These are phyloP conservation scores for Lactifluus pinguis DNA, from an alignment of 768 basidiomycete genomes.

Conservation along the genomic window DNA sequence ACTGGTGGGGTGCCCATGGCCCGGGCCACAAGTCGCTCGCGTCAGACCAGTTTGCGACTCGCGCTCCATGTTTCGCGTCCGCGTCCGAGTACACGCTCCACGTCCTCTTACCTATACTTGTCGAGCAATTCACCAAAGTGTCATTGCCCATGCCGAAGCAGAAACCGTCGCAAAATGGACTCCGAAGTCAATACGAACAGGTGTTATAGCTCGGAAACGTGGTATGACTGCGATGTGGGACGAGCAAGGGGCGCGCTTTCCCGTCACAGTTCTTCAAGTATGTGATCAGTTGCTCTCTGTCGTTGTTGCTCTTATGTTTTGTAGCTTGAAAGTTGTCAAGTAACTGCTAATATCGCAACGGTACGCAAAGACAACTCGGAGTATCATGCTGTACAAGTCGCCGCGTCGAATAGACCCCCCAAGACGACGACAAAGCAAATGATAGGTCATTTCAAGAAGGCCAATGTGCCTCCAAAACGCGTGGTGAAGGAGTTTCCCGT, in stretches of 20 bases:
- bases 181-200: constrained; percentile 78
- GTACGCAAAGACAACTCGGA: constrained; percentile 56
- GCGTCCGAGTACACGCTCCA: constrained; percentile 39
- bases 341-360: constrained; percentile 67
- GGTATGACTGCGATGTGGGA: constrained; percentile 96
- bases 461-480: constrained; percentile 72
- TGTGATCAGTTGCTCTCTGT: constrained; percentile 16
- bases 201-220: constrained; percentile 87
- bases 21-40: no score
- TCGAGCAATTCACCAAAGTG: constrained; percentile 40
- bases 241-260: constrained; percentile 75
- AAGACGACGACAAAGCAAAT: constrained; percentile 72
- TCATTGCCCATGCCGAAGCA: constrained; percentile 25
- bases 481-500: constrained; percentile 85
- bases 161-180: constrained; percentile 58
- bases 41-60: not conserved
- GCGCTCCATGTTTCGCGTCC: constrained; percentile 34
- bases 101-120: constrained; percentile 29
- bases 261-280: constrained; percentile 93
- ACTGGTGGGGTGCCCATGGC: not conserved
- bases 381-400: constrained; percentile 92
- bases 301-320: not conserved
- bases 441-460: constrained; percentile 83
- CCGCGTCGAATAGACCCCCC: constrained; percentile 63
- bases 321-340: constrained; percentile 84